Evolutionary conservation across 139 green algal species (phyloP).

Genomic region (Picocystis salinarum): DNA sequence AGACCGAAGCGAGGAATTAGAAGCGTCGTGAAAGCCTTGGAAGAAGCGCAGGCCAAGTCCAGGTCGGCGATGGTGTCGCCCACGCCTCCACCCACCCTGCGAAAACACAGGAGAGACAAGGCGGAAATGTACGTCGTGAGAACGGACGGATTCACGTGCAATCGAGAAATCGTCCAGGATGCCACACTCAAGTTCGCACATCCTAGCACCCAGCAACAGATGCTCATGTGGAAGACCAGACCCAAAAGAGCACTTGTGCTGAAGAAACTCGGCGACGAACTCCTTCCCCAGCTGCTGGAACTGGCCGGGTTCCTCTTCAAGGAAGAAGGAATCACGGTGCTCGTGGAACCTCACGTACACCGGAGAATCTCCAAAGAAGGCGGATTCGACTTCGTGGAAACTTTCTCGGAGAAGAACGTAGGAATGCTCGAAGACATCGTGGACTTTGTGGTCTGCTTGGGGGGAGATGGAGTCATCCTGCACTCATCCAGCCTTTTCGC

Average conservation of each 20-base stretch:
- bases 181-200: constrained; percentile 59
- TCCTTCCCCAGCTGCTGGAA: constrained; percentile 37
- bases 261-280: constrained; percentile 82
- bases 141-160: constrained; percentile 84
- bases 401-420: constrained; percentile 4
- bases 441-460: constrained; percentile 91
- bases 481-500: constrained; percentile 36
- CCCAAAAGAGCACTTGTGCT: constrained; percentile 81
- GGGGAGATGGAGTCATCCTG: constrained; percentile 88
- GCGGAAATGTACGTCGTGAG: constrained; percentile 64
- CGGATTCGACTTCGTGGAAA: constrained; percentile 22
- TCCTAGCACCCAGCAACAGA: constrained; percentile 84
- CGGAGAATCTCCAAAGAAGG: constrained; percentile 13
- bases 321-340: constrained; percentile 50
- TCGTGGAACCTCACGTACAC: constrained; percentile 71
- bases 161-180: constrained; percentile 72
- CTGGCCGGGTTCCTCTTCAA: constrained; percentile 43
- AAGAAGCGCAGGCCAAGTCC: no score
- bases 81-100: no score
- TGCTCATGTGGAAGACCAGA: constrained; percentile 79
- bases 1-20: no score
- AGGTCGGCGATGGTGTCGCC: no score
- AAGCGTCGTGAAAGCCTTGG: no score
- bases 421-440: constrained; percentile 43
- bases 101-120: no score